Evolutionary conservation across 2,329 filamentous ascomycete genomes (phyloP).

Genomic region (Fusarium nurragi): DNA sequence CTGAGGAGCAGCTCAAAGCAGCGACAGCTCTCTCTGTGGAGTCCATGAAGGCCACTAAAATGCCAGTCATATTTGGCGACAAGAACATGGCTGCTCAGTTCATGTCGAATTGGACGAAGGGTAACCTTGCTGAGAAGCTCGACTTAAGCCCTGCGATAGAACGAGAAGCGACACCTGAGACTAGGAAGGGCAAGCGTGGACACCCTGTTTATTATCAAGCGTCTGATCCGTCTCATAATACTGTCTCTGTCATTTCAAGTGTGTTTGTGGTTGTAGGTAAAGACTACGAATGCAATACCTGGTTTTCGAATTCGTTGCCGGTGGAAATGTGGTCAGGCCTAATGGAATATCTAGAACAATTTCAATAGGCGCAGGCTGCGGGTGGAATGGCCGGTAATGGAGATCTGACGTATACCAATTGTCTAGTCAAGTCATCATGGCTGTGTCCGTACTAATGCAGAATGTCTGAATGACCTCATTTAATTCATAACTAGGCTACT

Average conservation of each 20-base stretch:
- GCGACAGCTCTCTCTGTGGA: constrained; percentile 4
- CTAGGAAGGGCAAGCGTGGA: background rate
- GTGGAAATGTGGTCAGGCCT: constrained; percentile 17
- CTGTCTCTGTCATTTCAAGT: constrained; percentile 19
- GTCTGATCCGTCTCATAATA: constrained; percentile 15
- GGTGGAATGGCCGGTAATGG: background rate
- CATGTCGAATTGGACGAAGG: constrained; percentile 37
- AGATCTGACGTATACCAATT: too few relatives aligned
- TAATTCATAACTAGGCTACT: too few relatives aligned
- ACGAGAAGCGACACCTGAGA: background rate
- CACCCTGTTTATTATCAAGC: constrained; percentile 30
- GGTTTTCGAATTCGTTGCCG: constrained; percentile 22
- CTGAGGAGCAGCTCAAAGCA: constrained; percentile 33
- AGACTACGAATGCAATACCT: constrained; percentile 19
- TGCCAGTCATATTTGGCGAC: constrained; percentile 17
- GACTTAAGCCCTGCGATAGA: constrained; percentile 27
- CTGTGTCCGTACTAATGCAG: too few relatives aligned
- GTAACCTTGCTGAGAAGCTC: constrained; percentile 15
- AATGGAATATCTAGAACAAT: constrained; percentile 9
- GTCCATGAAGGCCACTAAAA: constrained; percentile 16
- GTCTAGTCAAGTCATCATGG: too few relatives aligned
- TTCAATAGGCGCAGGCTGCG: background rate
- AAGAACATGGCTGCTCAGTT: constrained; percentile 23
- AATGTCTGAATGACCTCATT: too few relatives aligned
- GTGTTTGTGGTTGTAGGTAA: constrained; percentile 19